phyloP scores from a whole-genome alignment of 768 basidiomycete species.

The Mycena kentingensis region DNA sequence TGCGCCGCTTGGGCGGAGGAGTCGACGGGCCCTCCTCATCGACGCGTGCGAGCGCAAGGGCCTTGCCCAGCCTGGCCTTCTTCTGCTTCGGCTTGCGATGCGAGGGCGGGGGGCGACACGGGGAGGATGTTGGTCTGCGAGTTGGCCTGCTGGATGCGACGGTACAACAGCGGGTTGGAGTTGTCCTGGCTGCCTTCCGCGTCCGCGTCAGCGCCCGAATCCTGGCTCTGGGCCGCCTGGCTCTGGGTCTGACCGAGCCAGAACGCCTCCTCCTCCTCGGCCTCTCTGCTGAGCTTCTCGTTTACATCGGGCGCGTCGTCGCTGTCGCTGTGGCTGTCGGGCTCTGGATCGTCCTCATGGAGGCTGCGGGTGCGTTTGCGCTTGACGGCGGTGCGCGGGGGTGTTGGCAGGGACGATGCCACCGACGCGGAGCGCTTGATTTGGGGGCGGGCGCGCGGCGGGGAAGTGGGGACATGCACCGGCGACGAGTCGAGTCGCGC shows the following conservation, averaged over 20 bases:
- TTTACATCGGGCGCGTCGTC: conserved; percentile 45
- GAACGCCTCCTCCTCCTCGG: conserved; percentile 55
- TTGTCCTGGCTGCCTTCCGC: neutral
- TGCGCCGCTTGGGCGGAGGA: conserved; percentile 34
- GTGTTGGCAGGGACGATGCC: conserved; percentile 61
- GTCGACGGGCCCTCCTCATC: no score
- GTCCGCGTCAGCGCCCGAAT: conserved; percentile 7
- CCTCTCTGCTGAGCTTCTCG: conserved; percentile 29
- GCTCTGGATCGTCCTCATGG: conserved; percentile 22
- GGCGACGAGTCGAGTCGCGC: conserved; percentile 34
- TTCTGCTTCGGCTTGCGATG: conserved; percentile 40
- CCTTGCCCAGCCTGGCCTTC: neutral
- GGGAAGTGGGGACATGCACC: conserved; percentile 33
- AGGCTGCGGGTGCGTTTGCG: conserved; percentile 43
- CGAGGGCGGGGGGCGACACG: conserved; percentile 70
- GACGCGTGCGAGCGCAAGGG: conserved; percentile 36
- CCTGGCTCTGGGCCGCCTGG: conserved; percentile 24
- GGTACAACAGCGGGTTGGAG: conserved; percentile 37
- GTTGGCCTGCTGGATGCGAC: conserved; percentile 30
- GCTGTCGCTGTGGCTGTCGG: conserved; percentile 26
- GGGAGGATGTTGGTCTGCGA: conserved; percentile 37
- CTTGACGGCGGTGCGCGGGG: conserved; percentile 60
- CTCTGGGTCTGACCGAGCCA: conserved; percentile 41
- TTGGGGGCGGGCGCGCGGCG: no score
- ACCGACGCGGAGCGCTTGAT: conserved; percentile 68